A percentile compares a stretch with the other conserved stretches of the same genome.
Conservation (phyloP, 176 grass and related monocot genomes). For the Canna indica region DNA sequence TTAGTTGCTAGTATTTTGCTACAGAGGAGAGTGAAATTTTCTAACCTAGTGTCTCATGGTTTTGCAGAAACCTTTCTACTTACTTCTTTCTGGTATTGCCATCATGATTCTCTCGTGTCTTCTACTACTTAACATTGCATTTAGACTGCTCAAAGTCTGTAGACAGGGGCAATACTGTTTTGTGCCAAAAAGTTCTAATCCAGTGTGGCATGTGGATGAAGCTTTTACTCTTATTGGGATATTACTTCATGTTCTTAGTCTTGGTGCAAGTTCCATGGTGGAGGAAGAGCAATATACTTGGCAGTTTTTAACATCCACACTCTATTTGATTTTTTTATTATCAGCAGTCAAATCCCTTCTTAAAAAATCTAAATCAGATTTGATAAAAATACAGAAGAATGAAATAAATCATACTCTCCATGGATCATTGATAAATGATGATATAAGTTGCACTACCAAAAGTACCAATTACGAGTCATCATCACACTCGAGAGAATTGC, state of each 20-base stretch:
- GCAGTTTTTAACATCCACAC: conserved; percentile 77
- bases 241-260: conserved; percentile 51
- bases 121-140: conserved; percentile 29
- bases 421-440: background rate
- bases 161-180: conserved; percentile 21
- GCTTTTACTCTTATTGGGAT: conserved; percentile 51
- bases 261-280: conserved; percentile 88
- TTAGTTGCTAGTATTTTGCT: background rate
- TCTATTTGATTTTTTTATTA: conserved; percentile 76
- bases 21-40: background rate
- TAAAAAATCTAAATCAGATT: conserved; percentile 25
- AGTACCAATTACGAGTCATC: too few species aligned
- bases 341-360: conserved; percentile 38
- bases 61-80: conserved; percentile 77
- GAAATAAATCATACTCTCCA: conserved; percentile 9
- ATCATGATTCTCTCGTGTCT: conserved; percentile 65
- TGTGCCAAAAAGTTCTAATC: conserved; percentile 14
- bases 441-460: background rate
- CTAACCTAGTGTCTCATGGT: background rate
- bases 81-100: conserved; percentile 50
- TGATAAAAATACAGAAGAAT: conserved; percentile 12
- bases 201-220: conserved; percentile 50
- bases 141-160: conserved; percentile 28
- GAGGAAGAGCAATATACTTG: conserved; percentile 99
- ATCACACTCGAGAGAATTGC: background rate